phyloP scores from a whole-genome alignment of 331 rosid species.

The Pyrus hybrid region DNA sequence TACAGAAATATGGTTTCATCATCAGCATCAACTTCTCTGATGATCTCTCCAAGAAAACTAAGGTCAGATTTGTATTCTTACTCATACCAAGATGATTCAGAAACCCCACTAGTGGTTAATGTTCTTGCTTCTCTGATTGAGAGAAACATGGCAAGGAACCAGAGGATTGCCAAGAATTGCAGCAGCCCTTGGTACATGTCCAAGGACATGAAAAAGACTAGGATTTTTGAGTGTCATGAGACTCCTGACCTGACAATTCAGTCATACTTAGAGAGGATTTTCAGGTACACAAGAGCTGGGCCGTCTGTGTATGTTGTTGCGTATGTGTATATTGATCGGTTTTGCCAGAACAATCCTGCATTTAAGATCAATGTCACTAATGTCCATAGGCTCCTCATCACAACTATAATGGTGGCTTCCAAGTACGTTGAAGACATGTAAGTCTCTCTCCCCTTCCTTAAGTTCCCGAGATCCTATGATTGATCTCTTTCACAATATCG shows the following conservation, averaged over 20 bases:
- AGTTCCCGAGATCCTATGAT: background rate
- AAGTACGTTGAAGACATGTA: conserved; percentile 84
- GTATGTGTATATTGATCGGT: conserved; percentile 76
- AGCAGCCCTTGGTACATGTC: conserved; percentile 25
- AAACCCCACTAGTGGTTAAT: conserved; percentile 57
- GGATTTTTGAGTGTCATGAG: conserved; percentile 55
- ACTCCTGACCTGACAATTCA: conserved; percentile 74
- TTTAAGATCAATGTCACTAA: conserved; percentile 55
- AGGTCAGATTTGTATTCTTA: conserved; percentile 69
- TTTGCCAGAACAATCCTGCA: conserved; percentile 56
- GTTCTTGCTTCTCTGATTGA: conserved; percentile 75
- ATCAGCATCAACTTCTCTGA: conserved; percentile 6
- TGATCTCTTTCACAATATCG: background rate
- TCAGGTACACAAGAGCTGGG: conserved; percentile 73
- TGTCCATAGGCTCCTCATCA: conserved; percentile 78
- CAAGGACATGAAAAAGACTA: conserved; percentile 26
- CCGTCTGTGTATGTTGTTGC: conserved; percentile 84
- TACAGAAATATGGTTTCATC: background rate
- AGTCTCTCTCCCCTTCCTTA: conserved; percentile 17
- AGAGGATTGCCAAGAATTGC: conserved; percentile 48
- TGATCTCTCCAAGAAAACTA: conserved; percentile 69
- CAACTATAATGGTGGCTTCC: conserved; percentile 87
- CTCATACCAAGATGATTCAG: conserved; percentile 54
- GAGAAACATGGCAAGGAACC: conserved; percentile 70
- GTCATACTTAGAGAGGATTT: conserved; percentile 69